These are phyloP conservation scores for Acanthochlamys bracteata DNA, from an alignment of 106 monocot genomes.

Conservation along the genomic window DNA sequence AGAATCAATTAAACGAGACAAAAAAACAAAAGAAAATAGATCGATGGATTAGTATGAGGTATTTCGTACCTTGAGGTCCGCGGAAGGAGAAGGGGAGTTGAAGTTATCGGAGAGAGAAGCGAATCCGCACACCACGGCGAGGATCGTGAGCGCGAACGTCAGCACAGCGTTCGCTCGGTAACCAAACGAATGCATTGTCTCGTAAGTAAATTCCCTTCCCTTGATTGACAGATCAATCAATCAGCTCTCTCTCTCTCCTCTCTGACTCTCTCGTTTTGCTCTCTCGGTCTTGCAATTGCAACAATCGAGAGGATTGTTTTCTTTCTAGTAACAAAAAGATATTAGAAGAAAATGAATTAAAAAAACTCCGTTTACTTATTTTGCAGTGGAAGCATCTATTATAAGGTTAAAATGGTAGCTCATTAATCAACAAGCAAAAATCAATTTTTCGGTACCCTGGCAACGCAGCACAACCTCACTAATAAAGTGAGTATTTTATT, in stretches of 20 bases:
- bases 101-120: slow-evolving; percentile 93
- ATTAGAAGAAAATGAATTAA: no score
- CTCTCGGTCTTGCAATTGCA: background rate
- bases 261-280: slow-evolving; percentile 6
- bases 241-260: background rate
- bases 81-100: slow-evolving; percentile 63
- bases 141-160: slow-evolving; percentile 76
- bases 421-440: no score
- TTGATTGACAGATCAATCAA: no score
- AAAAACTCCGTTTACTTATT: no score
- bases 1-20: background rate
- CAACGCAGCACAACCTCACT: no score
- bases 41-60: background rate
- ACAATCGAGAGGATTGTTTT: no score
- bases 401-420: no score
- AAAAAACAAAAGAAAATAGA: background rate
- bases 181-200: slow-evolving; percentile 71
- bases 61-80: slow-evolving; percentile 51
- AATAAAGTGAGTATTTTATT: no score
- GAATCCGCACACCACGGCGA: slow-evolving; percentile 78
- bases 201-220: no score
- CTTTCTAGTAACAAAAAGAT: no score
- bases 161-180: slow-evolving; percentile 77
- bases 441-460: no score
- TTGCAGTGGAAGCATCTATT: no score